Percentiles rank a stretch among this genome's conserved stretches.
Evolutionary conservation across 1,139 yeast genomes (phyloP).

Genomic region (Hansenula lynferdii): DNA sequence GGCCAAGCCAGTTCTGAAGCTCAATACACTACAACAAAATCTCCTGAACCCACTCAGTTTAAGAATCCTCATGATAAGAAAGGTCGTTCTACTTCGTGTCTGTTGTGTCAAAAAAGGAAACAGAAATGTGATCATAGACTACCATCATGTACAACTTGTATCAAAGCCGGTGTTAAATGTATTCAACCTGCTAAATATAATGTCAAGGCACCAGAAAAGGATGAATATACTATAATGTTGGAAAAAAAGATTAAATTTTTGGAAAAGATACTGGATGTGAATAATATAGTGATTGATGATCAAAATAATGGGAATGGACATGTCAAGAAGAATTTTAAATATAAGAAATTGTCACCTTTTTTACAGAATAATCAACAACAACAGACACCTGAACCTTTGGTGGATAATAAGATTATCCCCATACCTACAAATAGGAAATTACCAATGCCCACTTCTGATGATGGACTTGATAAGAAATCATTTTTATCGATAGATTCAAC

Average conservation of each 20-base stretch:
- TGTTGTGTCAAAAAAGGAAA: constrained; percentile 46
- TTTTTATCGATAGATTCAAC: constrained; percentile 31
- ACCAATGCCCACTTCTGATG: constrained; percentile 10
- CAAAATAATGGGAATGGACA: constrained; percentile 24
- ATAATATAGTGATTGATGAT: constrained; percentile 16
- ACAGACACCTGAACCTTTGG: constrained; percentile 6
- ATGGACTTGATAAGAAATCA: constrained; percentile 17
- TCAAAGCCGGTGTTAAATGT: constrained; percentile 52
- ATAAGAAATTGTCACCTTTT: constrained; percentile 37
- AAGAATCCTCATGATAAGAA: constrained; percentile 30
- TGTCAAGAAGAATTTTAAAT: constrained; percentile 31
- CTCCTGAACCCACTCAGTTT: neutral
- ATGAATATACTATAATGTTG: constrained; percentile 46
- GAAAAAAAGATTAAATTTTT: constrained; percentile 46
- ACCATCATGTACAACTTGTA: constrained; percentile 58
- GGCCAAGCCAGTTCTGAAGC: neutral
- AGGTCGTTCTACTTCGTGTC: constrained; percentile 47
- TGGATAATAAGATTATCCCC: constrained; percentile 6
- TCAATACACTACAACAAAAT: neutral
- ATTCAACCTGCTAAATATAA: constrained; percentile 54
- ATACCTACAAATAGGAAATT: constrained; percentile 14
- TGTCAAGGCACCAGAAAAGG: constrained; percentile 33
- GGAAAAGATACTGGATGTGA: constrained; percentile 36
- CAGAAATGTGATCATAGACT: constrained; percentile 56
- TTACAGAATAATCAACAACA: constrained; percentile 22